phyloP scores from a whole-genome alignment of 2,329 filamentous ascomycete species.

The Graphilbum ipis-grandicollis region DNA sequence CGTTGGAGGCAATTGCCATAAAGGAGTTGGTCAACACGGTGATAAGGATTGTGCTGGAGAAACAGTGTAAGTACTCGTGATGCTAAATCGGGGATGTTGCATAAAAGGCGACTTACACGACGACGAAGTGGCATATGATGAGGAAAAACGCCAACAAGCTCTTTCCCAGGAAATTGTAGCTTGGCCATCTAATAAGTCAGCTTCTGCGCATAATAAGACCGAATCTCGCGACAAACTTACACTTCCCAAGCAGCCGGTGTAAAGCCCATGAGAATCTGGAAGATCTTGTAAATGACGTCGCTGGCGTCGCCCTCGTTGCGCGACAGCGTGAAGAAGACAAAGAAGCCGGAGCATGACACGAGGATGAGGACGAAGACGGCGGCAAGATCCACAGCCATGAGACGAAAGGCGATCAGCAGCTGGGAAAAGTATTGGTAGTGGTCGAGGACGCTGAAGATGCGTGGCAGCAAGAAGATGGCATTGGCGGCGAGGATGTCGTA shows the following conservation, averaged over 20 bases:
- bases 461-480: constrained; percentile 74
- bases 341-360: constrained; percentile 85
- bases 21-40: constrained; percentile 95
- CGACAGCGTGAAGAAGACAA: constrained; percentile 82
- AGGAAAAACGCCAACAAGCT: constrained; percentile 64
- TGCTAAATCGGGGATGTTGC: no score
- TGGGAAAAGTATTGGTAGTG: constrained; percentile 96
- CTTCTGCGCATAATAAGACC: not conserved
- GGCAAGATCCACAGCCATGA: constrained; percentile 82
- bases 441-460: constrained; percentile 82
- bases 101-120: constrained; percentile 39
- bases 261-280: constrained; percentile 91
- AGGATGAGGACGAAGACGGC: constrained; percentile 73
- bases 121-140: constrained; percentile 87
- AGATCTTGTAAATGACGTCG: constrained; percentile 74
- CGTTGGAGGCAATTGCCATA: constrained; percentile 86
- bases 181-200: constrained; percentile 33
- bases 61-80: not conserved
- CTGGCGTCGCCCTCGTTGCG: constrained; percentile 51
- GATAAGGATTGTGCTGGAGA: constrained; percentile 63
- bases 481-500: constrained; percentile 91
- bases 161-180: constrained; percentile 65
- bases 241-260: constrained; percentile 90
- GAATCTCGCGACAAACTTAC: constrained; percentile 25
- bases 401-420: constrained; percentile 77